Evolutionary conservation across 306 rosid genomes (phyloP), one percentile per base, ranked within the genome.

Genomic region (Abrus precatorius): DNA sequence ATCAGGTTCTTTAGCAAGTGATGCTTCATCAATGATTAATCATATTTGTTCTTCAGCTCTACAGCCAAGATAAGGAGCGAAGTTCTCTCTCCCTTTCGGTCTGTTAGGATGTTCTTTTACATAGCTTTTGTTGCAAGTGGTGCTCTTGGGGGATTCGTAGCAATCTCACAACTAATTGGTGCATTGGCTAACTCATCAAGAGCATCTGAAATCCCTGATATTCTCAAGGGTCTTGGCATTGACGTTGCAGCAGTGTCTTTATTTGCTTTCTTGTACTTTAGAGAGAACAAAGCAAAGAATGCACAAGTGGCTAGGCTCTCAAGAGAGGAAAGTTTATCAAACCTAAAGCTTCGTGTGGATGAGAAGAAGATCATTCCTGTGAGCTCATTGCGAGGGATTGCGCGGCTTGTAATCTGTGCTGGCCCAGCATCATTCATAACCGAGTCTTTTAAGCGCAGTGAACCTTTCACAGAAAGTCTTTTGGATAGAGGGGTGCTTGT

Each of bases 401-500:
- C 94, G 68, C 86, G 98, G 52, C 93, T 95, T 72, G 99, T 95
- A 13, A 87, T 95, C 28, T 95, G 99, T 6, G 93, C 93, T n/a
- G 96, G 97, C 72, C 97, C 96, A 0, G 89, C 91, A 36, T 90
- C 94, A 0, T 88, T 80, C 63, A 7, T 95, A 76, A 80, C 81
- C 0, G 96, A 95, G 80, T 86, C 97, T 45, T 95, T 93, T 75
- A 80, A 85, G 67, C 86, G 80, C 6, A 95, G 99, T 27, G 89
- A 89, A 61, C 93, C 93, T 53, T 93, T 91, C 84, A 89, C 97
- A 0, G 93, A 93, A 64, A 54, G 82, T 78, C 98, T 93, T 84
- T 59, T 93, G 75, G 98, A 95, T 7, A 81, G 99, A 76, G 99
- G 98, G 10, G 97, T 91, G 66, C 91, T 95, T n/a, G 96, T 89